Percentiles rank a stretch among this genome's conserved stretches.
Evolutionary conservation across 2,329 filamentous ascomycete genomes (phyloP).

Genomic region (Teratosphaeria viscida): DNA sequence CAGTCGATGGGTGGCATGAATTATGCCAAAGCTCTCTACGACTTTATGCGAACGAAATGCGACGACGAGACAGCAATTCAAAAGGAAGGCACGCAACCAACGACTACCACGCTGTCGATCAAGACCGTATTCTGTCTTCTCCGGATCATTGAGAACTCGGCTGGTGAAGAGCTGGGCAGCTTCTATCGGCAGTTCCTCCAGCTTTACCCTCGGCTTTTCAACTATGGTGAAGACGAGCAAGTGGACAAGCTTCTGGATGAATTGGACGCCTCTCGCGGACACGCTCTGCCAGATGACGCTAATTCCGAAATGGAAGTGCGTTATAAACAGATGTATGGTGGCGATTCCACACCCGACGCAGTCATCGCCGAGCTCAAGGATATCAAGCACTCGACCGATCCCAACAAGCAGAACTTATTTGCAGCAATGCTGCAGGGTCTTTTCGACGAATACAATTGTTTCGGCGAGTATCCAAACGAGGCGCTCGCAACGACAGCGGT

Average conservation of each 20-base stretch:
- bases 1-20: constrained; percentile 30
- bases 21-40: constrained; percentile 60
- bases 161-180: constrained; percentile 56
- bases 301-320: constrained; percentile 93
- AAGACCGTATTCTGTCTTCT: constrained; percentile 76
- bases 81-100: constrained; percentile 54
- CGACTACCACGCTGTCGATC: constrained; percentile 67
- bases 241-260: constrained; percentile 80
- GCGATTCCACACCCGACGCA: constrained; percentile 73
- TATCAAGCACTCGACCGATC: constrained; percentile 79
- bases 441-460: constrained; percentile 95
- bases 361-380: constrained; percentile 75
- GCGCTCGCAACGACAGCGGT: constrained; percentile 92
- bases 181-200: constrained; percentile 84
- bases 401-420: constrained; percentile 85
- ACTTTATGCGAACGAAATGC: constrained; percentile 77
- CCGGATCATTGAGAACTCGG: constrained; percentile 57
- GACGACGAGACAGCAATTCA: constrained; percentile 68
- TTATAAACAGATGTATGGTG: constrained; percentile 96
- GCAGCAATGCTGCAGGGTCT: constrained; percentile 97
- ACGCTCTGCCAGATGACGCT: constrained; percentile 62
- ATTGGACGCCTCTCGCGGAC: constrained; percentile 35
- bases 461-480: constrained; percentile 90
- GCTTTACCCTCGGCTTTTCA: constrained; percentile 86
- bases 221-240: constrained; percentile 68